Evolutionary conservation across 257 asterid species (phyloP), one percentile per base, ranked within the genome.

Genomic region (Penstemon eatonii): DNA sequence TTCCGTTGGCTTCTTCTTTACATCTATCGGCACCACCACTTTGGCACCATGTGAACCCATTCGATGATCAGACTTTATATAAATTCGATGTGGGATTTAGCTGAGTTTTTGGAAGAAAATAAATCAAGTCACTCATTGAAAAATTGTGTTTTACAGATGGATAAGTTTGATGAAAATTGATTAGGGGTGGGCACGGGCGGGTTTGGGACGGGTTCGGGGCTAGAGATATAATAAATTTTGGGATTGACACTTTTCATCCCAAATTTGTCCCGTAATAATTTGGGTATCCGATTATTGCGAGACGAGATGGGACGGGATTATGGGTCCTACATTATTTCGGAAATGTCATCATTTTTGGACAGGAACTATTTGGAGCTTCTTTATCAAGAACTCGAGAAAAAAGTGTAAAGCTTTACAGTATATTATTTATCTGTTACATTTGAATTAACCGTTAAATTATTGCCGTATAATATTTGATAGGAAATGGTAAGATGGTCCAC

Each of bases 1-100:
- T 50, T 86, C 88, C 81, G 71, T 4, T 64, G 96, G 91, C 79
- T 86, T 86, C 80, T 82, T 89, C 82, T 78, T 86, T 79, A 90
- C 58, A 56, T 87, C 92, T 63, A 92, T 72, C 5, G 95, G 92
- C 57, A 87, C 83, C 33, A 87, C 88, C 65, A 89, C 19, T 46
- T 80, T 78, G 36, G 82, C 64, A 60, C 96, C 87, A 38, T 55
- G 67, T 4, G 66, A 66, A 73, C 81, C 70, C 95, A 73, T 82
- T 39, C 3, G 8, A 4, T 25, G 33, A 25, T 25, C 33, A 2
- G 42, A 12, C 18, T 45, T 10, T 49, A 15, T 1, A 3, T 25
- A 25, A 25, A 25, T 46, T 36, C n/a, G 7, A 0, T 37, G 6
- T 49, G 53, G 4, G 10, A 63, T 63, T 25, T 25, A 25, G 33